Conservation (phyloP, 208 protist genomes). For the Herpetomonas tarakana region DNA sequence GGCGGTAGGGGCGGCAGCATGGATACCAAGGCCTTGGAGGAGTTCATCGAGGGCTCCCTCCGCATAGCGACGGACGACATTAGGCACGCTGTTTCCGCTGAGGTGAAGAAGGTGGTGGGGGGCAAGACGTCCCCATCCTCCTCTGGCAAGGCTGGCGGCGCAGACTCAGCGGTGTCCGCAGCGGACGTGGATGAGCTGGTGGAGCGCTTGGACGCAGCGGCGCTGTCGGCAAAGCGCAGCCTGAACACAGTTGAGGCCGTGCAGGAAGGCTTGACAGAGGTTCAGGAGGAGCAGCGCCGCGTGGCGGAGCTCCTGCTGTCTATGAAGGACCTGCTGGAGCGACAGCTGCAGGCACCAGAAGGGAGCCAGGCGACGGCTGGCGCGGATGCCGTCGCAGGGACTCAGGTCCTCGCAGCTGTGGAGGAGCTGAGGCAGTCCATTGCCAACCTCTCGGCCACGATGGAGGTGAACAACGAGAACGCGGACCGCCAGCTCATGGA, state of each 20-base stretch:
- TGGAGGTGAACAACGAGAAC: slow-evolving; percentile 23
- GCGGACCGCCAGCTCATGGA: slow-evolving; percentile 42
- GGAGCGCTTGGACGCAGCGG: slow-evolving; percentile 16
- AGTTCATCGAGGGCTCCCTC: slow-evolving; percentile 49
- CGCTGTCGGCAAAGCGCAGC: slow-evolving; percentile 21
- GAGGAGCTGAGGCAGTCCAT: slow-evolving; percentile 29
- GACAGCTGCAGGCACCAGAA: slow-evolving; percentile 16
- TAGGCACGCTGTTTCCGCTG: slow-evolving; percentile 28
- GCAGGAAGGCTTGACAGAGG: slow-evolving; percentile 5
- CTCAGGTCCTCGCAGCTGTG: slow-evolving; percentile 15
- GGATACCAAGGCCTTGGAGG: slow-evolving; percentile 27
- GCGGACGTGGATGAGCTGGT: slow-evolving; percentile 13
- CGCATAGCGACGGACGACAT: slow-evolving; percentile 52
- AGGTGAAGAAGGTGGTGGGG: slow-evolving; percentile 48
- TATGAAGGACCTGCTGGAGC: slow-evolving; percentile 11
- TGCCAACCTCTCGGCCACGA: slow-evolving; percentile 7
- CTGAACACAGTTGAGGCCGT: slow-evolving; percentile 30
- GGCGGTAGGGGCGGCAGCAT: background rate
- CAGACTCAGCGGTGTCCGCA: slow-evolving; percentile 1
- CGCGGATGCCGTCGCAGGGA: background rate
- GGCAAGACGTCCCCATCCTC: slow-evolving; percentile 6
- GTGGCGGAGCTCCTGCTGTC: background rate
- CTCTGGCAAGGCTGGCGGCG: background rate
- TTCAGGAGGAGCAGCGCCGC: background rate
- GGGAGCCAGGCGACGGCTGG: no score